phyloP scores from a whole-genome alignment of 805 yeast species.

The Ogataea parapolymorpha region DNA sequence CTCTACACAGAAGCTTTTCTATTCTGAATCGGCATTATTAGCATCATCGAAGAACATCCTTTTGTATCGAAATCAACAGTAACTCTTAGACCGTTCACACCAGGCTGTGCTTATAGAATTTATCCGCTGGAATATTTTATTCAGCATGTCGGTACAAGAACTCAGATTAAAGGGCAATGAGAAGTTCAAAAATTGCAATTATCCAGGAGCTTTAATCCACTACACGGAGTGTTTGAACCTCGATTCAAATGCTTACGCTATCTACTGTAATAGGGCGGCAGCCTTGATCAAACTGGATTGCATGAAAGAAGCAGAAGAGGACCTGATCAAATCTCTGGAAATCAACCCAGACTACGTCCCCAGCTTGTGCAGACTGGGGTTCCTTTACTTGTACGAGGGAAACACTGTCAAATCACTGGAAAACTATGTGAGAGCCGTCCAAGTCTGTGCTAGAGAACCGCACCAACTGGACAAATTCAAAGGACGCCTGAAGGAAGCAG shows the following conservation, averaged over 20 bases:
- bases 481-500: constrained; percentile 26
- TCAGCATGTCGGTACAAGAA: constrained; percentile 13
- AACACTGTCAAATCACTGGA: constrained; percentile 35
- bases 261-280: constrained; percentile 41
- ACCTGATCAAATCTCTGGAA: constrained; percentile 31
- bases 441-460: constrained; percentile 17
- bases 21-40: no score
- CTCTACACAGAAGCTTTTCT: no score
- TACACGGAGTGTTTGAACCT: constrained; percentile 36
- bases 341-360: constrained; percentile 36
- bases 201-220: constrained; percentile 33
- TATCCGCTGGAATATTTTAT: neutral
- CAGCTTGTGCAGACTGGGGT: constrained; percentile 39
- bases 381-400: constrained; percentile 34
- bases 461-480: constrained; percentile 24
- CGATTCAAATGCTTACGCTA: constrained; percentile 33
- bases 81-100: neutral
- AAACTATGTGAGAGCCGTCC: constrained; percentile 36
- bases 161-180: constrained; percentile 29
- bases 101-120: neutral
- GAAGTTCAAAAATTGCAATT: constrained; percentile 25
- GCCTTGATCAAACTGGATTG: constrained; percentile 35
- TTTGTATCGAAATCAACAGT: no score
- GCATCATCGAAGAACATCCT: no score
- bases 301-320: constrained; percentile 36